Percentiles rank a stretch among this genome's conserved stretches.
These are phyloP conservation scores for Peronosclerospora sorghi DNA, from an alignment of 352 stramenopile genomes.

Conservation along the genomic window DNA sequence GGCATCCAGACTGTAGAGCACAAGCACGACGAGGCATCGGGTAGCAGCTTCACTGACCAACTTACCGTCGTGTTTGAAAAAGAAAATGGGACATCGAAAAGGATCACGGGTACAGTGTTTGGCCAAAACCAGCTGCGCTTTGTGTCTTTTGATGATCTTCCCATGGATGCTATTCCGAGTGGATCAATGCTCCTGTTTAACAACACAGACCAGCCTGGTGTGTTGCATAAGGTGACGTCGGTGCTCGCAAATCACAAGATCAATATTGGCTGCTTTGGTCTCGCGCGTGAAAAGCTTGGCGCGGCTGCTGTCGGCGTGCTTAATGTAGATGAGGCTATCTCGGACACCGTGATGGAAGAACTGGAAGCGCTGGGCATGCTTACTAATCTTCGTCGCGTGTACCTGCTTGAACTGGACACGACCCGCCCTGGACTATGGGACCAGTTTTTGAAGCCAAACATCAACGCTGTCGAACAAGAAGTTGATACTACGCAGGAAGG, in stretches of 20 bases:
- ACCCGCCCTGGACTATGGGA: constrained; percentile 40
- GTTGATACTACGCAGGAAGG: constrained; percentile 12
- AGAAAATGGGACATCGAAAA: constrained; percentile 67
- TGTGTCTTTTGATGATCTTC: constrained; percentile 81
- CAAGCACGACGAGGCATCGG: constrained; percentile 72
- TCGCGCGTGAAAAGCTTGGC: constrained; percentile 62
- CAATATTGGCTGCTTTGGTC: constrained; percentile 91
- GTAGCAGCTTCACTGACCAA: constrained; percentile 81
- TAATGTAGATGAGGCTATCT: constrained; percentile 84
- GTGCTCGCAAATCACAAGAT: constrained; percentile 85
- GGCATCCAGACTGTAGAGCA: constrained; percentile 86
- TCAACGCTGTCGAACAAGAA: constrained; percentile 17
- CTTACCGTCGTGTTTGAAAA: constrained; percentile 89
- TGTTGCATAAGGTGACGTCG: constrained; percentile 90
- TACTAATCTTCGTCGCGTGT: constrained; percentile 79
- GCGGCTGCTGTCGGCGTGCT: constrained; percentile 77
- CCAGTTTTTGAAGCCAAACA: constrained; percentile 43
- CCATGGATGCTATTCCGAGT: constrained; percentile 77
- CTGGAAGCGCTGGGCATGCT: constrained; percentile 63
- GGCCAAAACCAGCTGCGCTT: constrained; percentile 80
- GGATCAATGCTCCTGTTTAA: constrained; percentile 89
- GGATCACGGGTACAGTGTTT: constrained; percentile 86
- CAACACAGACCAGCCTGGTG: constrained; percentile 91
- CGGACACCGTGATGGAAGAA: constrained; percentile 74
- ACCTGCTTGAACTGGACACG: constrained; percentile 66